These are phyloP conservation scores for Colletotrichum aenigma DNA, from an alignment of 2,329 filamentous ascomycete species.

Conservation along the genomic window DNA sequence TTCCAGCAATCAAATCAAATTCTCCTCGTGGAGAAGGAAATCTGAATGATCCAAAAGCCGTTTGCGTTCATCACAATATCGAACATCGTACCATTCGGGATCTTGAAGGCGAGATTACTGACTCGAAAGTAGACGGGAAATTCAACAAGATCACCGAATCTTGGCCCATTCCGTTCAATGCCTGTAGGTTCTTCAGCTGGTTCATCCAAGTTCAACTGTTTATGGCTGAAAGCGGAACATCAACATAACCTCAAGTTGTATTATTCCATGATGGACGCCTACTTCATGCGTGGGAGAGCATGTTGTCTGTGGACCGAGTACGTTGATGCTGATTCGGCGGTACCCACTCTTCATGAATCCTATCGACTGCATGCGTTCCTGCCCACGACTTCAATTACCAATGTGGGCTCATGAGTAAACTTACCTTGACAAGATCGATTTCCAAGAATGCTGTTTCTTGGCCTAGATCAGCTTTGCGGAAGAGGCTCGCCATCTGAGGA, in stretches of 20 bases:
- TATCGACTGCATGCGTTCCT: neutral
- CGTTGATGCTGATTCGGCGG: neutral
- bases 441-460: neutral
- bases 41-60: neutral
- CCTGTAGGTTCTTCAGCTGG: neutral
- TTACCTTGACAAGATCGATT: neutral
- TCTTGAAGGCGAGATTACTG: neutral
- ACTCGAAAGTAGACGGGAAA: neutral
- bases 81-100: rapidly evolving
- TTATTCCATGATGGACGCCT: neutral
- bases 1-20: neutral
- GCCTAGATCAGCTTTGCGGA: neutral
- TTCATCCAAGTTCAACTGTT: neutral
- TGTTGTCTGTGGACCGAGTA: neutral
- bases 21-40: neutral
- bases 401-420: neutral
- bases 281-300: neutral
- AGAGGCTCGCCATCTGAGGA: neutral
- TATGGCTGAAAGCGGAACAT: neutral
- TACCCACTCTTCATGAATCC: neutral
- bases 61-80: neutral
- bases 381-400: neutral
- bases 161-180: neutral
- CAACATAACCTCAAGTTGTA: neutral
- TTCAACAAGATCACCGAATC: neutral